Percentiles rank a stretch among this genome's conserved stretches.
These are phyloP conservation scores for Fomes fomentarius DNA, from an alignment of 1,284 basidiomycete genomes.

Conservation along the genomic window DNA sequence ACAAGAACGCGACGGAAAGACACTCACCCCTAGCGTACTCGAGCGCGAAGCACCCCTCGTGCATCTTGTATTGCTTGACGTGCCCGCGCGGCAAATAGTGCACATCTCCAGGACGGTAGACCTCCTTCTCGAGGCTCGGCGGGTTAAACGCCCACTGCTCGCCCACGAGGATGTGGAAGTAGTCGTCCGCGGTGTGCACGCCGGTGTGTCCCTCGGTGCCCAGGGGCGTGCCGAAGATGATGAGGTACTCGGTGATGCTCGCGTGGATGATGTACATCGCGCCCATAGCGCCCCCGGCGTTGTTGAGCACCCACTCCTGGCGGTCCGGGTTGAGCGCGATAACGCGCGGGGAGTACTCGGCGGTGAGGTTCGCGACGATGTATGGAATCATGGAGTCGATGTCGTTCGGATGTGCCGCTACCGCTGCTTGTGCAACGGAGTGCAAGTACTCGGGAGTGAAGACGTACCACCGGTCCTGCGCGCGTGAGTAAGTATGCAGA, in stretches of 20 bases:
- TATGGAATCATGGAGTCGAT: conserved; percentile 73
- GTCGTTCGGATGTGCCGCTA: conserved; percentile 37
- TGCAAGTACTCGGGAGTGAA: conserved; percentile 75
- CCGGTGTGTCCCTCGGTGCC: conserved; percentile 98
- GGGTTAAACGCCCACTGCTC: conserved; percentile 92
- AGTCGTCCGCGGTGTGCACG: conserved; percentile 94
- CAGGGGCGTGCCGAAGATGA: conserved; percentile 94
- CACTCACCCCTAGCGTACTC: conserved; percentile 87
- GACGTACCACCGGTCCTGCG: conserved; percentile 65
- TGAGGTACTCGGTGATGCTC: conserved; percentile 91
- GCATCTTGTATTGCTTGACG: conserved; percentile 98
- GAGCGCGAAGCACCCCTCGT: conserved; percentile 91
- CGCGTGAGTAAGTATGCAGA: neutral
- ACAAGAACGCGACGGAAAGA: neutral
- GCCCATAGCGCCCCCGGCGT: conserved; percentile 98
- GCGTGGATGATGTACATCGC: conserved; percentile 98
- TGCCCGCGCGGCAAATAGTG: conserved; percentile 84
- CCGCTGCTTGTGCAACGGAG: conserved; percentile 60
- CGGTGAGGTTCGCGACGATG: conserved; percentile 76
- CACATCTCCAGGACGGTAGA: conserved; percentile 83
- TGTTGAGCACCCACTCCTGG: conserved; percentile 95
- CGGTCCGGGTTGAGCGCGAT: conserved; percentile 66
- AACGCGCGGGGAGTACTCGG: conserved; percentile 59
- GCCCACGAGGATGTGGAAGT: conserved; percentile 94
- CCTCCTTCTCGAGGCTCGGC: conserved; percentile 82